Evolutionary conservation across 2,329 filamentous ascomycete species (phyloP), one percentile per base, ranked within the genome.

Genomic region (Plenodomus tracheiphilus): DNA sequence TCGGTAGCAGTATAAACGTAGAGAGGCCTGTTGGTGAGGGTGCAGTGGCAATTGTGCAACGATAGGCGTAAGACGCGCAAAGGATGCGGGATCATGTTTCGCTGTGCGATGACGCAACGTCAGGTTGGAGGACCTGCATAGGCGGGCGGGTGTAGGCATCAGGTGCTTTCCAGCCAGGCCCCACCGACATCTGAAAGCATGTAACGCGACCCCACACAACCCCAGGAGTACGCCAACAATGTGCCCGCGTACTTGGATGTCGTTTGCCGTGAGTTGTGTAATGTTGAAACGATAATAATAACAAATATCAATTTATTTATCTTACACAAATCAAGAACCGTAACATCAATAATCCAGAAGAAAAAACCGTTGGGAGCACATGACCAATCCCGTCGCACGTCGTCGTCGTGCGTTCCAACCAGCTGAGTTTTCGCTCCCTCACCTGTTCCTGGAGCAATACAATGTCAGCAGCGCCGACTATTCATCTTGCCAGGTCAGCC

Each of bases 81-180:
- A 38, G 39, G 37, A 20, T 52, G 46, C 41, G 43, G 53, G 39
- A 35, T 35, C 62, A 65, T 65, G 48, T 58, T 50, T 51, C 32
- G 47, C 52, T 30, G 43, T 34, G 48, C 56, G 48, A 65, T 65
- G 62, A 65, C 62, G 62, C 62, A 65, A 59, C 48, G 20, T 38
- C 49, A 49, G 41, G 36, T n/a, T 36, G 11, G 28, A 32, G 28
- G 9, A 8, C 6, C 15, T 15, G n/a, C n/a, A 32, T 11, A 15
- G 4, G 28, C 28, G 28, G 4, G 28, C 28, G 28, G n/a, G n/a
- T n/a, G n/a, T n/a, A n/a, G n/a, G n/a, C n/a, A n/a, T n/a, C 13
- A 32, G 28, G 9, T 8, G 28, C 28, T 11, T 32, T 10, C 28
- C 28, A 11, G 28, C 28, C 28, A 6, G 6, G 28, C 28, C 6